Evolutionary conservation across 148 eudicot genomes (phyloP).

Genomic region (Nepenthes gracilis): DNA sequence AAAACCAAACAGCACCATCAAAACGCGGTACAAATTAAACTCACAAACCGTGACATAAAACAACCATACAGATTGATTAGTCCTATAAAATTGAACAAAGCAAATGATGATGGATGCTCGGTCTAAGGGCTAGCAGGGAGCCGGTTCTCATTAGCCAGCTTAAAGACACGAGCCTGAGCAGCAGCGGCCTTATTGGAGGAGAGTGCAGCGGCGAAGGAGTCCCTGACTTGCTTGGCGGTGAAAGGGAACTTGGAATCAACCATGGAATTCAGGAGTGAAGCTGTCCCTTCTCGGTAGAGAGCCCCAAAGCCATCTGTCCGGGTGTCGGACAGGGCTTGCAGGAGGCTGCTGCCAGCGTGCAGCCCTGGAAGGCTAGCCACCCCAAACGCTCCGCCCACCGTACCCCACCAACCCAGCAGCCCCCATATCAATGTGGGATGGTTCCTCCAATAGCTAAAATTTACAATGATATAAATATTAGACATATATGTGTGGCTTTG

Average conservation of each 20-base stretch:
- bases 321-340: conserved; percentile 51
- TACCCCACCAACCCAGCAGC: conserved; percentile 59
- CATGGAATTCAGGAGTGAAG: conserved; percentile 77
- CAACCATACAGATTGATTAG: too few species aligned
- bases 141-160: conserved; percentile 74
- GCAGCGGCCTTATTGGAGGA: conserved; percentile 63
- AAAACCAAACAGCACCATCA: too few species aligned
- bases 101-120: too few species aligned
- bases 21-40: too few species aligned
- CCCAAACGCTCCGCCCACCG: conserved; percentile 59
- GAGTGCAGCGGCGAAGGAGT: conserved; percentile 37
- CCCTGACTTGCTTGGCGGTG: conserved; percentile 55
- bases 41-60: too few species aligned
- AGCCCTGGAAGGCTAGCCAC: conserved; percentile 32
- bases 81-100: too few species aligned
- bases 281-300: conserved; percentile 86
- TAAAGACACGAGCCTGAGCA: conserved; percentile 61
- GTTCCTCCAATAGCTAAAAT: conserved; percentile 68
- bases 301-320: conserved; percentile 48
- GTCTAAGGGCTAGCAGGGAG: conserved; percentile 7
- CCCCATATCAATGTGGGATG: conserved; percentile 69
- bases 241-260: conserved; percentile 33
- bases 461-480: too few species aligned
- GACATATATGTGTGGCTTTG: too few species aligned
- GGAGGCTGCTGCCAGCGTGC: conserved; percentile 26